These are phyloP conservation scores for Sphaerulina populicola DNA, from an alignment of 2,329 filamentous ascomycete genomes.

Conservation along the genomic window DNA sequence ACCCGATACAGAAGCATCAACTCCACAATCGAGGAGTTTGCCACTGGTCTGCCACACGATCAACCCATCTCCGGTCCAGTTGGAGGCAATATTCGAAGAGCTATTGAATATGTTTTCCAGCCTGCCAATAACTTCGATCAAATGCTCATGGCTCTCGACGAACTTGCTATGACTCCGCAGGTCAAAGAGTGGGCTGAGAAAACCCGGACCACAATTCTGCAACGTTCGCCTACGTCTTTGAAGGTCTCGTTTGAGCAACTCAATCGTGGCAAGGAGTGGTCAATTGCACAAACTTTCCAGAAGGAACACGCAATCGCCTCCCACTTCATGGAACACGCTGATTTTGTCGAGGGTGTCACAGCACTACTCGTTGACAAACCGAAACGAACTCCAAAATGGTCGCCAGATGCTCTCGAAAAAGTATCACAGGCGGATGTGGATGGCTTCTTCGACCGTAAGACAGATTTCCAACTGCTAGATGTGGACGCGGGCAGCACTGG, in stretches of 20 bases:
- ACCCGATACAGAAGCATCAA: slow-evolving; percentile 66
- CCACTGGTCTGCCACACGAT: slow-evolving; percentile 71
- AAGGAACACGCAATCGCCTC: slow-evolving; percentile 76
- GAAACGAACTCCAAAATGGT: slow-evolving; percentile 61
- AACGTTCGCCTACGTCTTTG: slow-evolving; percentile 77
- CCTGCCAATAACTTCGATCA: slow-evolving; percentile 51
- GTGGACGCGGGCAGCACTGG: slow-evolving; percentile 31
- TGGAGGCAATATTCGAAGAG: slow-evolving; percentile 59
- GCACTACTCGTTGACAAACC: slow-evolving; percentile 67
- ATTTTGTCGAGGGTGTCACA: slow-evolving; percentile 88
- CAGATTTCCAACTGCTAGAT: slow-evolving; percentile 49
- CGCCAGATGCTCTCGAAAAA: slow-evolving; percentile 62
- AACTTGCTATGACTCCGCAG: slow-evolving; percentile 35
- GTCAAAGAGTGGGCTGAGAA: slow-evolving; percentile 67
- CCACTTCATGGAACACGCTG: slow-evolving; percentile 81
- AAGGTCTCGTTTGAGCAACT: slow-evolving; percentile 79
- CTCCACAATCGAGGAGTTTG: slow-evolving; percentile 83
- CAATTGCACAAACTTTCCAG: slow-evolving; percentile 74
- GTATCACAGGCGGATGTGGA: slow-evolving; percentile 53
- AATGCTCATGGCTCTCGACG: slow-evolving; percentile 60
- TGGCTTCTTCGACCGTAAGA: slow-evolving; percentile 49
- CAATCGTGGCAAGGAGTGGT: slow-evolving; percentile 65
- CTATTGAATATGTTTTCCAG: slow-evolving; percentile 63
- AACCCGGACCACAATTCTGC: slow-evolving; percentile 64
- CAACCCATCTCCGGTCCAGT: slow-evolving; percentile 40